These are phyloP conservation scores for Eimeria acervulina DNA, from an alignment of 169 alveolate species.

Conservation along the genomic window DNA sequence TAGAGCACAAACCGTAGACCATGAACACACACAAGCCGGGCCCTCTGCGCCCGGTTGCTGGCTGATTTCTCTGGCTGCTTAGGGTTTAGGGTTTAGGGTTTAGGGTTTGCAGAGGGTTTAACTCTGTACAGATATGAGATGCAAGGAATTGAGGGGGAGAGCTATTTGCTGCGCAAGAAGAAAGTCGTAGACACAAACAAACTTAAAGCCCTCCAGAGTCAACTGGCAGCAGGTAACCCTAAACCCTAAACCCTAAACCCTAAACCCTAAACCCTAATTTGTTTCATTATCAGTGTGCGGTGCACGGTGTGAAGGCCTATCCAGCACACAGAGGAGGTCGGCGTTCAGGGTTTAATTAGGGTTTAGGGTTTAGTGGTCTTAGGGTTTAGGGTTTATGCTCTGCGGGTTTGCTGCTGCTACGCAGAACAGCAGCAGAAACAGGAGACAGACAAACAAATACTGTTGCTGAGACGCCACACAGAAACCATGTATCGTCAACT, in stretches of 20 bases:
- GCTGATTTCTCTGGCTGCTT: not conserved
- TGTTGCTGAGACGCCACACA: not conserved
- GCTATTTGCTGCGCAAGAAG: not conserved
- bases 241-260: slow-evolving; percentile 4
- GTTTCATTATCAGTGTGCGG: too few relatives aligned
- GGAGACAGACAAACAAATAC: not conserved
- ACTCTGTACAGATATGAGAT: not conserved
- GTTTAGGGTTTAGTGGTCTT: not conserved
- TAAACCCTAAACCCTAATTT: too few relatives aligned
- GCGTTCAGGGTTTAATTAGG: not conserved
- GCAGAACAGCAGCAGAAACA: not conserved
- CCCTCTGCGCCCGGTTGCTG: too few relatives aligned
- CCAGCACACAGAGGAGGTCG: too few relatives aligned
- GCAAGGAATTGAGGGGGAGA: not conserved
- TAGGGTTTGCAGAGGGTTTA: not conserved
- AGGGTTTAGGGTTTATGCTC: not conserved
- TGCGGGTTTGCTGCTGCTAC: not conserved
- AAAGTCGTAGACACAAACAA: not conserved
- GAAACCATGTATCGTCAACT: not conserved
- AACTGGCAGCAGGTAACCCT: not conserved
- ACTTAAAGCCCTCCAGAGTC: not conserved
- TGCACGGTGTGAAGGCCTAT: too few relatives aligned
- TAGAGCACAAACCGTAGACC: too few relatives aligned
- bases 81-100: not conserved
- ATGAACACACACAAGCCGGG: too few relatives aligned